Evolutionary conservation across 768 basidiomycete species (phyloP), one percentile per base, ranked within the genome.

Genomic region (Phanerochaete sordida): DNA sequence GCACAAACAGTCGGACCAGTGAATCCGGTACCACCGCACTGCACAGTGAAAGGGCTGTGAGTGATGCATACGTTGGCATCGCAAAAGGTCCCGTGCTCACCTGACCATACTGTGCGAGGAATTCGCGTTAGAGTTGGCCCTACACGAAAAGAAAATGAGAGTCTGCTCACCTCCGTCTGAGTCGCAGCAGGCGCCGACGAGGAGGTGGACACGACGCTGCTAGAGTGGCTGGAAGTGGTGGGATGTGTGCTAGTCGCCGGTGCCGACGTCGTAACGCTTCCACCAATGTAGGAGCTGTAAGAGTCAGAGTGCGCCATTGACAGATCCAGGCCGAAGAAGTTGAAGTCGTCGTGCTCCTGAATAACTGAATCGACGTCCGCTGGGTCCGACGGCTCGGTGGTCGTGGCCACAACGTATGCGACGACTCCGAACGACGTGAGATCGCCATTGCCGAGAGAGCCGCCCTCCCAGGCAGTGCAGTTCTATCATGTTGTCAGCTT

Each of bases 381-480:
- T 21, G 70, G 68, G 52, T 71, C 68, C 12, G 61, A 62, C 19
- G 64, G 63, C 16, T 64, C 53, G 0, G 66, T 69, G 28, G 62
- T 65, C 4, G 66, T 64, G 11, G 65, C 63, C 0, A 66, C 62
- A 19, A 69, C 71, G 48, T 71, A 71, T 12, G 69, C 70, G 12
- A 70, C 49, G 30, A 70, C 65, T 6, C 61, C 57, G 26, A 65
- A 67, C n/a, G 63, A 66, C 35, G 59, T 66, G 19, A 69, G 60
- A 46, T 68, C 60, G 6, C 69, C 67, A 13, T 49, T 61, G 6
- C 70, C 72, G 9, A 71, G 55, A 1, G 72, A 70, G 27, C 71
- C 70, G 11, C 58, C 71, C 5, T 65, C 60, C 70, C 67, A 70
- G 1, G 54, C 59, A n/a, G 71, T 70, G 45, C 70, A 72, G 58